A percentile compares a stretch with the other conserved stretches of the same genome.
These are phyloP conservation scores for Aspergillus floridensis DNA, from an alignment of 2,329 filamentous ascomycete genomes.

Conservation along the genomic window DNA sequence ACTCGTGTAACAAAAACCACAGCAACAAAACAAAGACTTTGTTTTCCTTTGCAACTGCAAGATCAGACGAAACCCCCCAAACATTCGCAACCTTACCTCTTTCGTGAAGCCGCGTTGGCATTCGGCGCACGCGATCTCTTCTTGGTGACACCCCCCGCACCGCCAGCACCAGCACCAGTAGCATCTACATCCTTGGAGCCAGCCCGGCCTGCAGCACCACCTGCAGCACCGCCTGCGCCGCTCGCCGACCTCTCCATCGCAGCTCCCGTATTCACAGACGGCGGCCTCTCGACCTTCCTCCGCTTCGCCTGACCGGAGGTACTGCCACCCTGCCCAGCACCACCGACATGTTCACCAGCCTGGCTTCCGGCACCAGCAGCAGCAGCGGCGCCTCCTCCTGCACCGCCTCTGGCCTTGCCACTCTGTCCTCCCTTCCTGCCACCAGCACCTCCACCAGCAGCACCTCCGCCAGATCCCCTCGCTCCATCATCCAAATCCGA, in stretches of 20 bases:
- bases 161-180: conserved; percentile 34
- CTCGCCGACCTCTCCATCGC: conserved; percentile 44
- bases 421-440: background rate
- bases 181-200: conserved; percentile 58
- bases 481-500: conserved; percentile 72
- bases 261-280: conserved; percentile 31
- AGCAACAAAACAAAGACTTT: background rate
- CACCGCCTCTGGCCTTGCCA: background rate
- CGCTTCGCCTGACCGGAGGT: conserved; percentile 63
- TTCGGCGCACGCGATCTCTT: conserved; percentile 74
- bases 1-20: background rate
- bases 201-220: conserved; percentile 29
- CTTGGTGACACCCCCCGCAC: conserved; percentile 57
- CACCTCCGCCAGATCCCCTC: conserved; percentile 49
- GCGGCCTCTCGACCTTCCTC: conserved; percentile 73
- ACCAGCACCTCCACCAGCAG: conserved; percentile 13
- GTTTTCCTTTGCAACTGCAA: background rate
- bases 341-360: conserved; percentile 13
- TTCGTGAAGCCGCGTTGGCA: conserved; percentile 63
- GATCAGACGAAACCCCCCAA: background rate
- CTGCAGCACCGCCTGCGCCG: conserved; percentile 28
- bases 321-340: conserved; percentile 47
- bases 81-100: conserved; percentile 57
- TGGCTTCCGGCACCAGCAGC: conserved; percentile 20
- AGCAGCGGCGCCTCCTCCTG: conserved; percentile 1